Evolutionary conservation across 208 protist genomes (phyloP), one percentile per base, ranked within the genome.

Genomic region (Acanthamoeba healyi): DNA sequence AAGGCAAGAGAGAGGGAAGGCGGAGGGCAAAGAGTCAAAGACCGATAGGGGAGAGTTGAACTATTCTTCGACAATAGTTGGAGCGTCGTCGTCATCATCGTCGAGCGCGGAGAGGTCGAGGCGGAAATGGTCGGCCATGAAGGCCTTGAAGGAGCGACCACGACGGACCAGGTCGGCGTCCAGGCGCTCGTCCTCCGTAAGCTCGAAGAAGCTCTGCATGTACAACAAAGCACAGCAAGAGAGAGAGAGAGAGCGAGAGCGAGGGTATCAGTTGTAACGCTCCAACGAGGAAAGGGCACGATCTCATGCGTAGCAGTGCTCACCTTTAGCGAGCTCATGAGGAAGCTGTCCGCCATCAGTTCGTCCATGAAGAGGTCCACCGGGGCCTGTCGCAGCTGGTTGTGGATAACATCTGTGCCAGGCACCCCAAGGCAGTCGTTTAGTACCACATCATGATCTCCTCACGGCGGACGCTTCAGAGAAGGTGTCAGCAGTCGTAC

Each of bases 351-450:
- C 2, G 40, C 24, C 77, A 86, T 32, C 15, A 86, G 49, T 22
- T 90, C 51, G 38, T 90, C 82, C 44, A 29, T 22, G 38, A 90
- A 90, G 56, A 90, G 42, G 24, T 90, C 82, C 51, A 90, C 82
- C 82, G 82, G 82, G 6, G 56, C 56, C 32, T 51, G 82, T 24
- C 42, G 29, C 82, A 90, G 36, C 36, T 90, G 82, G 34, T 44
- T 44, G 26, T 90, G 44, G 7, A 90, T 49, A 10, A 92, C 61
- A 22, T 36, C 49, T 63, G 81, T 26, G 4, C 42, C 44, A 49
- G 44, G 44, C 44, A 4, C 44, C 44, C 44, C 44, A n/a, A n/a
- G n/a, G n/a, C n/a, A n/a, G n/a, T n/a, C n/a, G n/a, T n/a, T n/a
- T n/a, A n/a, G n/a, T n/a, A n/a, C n/a, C n/a, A n/a, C n/a, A n/a